Evolutionary conservation across 2,329 filamentous ascomycete genomes (phyloP).

Genomic region (Aspergillus sergii): DNA sequence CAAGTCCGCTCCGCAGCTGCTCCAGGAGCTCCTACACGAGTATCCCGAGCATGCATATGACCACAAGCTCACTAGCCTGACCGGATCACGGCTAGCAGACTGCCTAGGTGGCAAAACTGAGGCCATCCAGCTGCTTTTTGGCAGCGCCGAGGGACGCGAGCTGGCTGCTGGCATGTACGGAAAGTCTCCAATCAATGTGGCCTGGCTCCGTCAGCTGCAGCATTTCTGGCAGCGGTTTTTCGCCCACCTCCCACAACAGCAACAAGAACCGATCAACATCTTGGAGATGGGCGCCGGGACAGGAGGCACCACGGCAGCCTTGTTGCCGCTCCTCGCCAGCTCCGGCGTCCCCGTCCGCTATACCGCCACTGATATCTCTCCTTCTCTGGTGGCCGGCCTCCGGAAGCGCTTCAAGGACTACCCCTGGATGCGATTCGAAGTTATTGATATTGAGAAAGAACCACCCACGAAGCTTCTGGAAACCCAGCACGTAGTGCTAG

Average conservation of each 20-base stretch:
- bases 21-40: constrained; percentile 28
- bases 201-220: constrained; percentile 34
- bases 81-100: constrained; percentile 18
- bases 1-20: constrained; percentile 22
- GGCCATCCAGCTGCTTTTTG: constrained; percentile 43
- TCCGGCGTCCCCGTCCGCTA: constrained; percentile 36
- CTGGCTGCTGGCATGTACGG: constrained; percentile 39
- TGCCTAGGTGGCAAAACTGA: constrained; percentile 35
- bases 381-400: constrained; percentile 35
- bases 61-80: constrained; percentile 21
- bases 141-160: constrained; percentile 33
- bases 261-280: constrained; percentile 32
- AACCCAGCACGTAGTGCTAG: constrained; percentile 33
- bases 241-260: not conserved
- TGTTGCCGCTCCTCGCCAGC: constrained; percentile 28
- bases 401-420: constrained; percentile 30
- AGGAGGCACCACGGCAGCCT: constrained; percentile 36
- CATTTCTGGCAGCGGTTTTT: constrained; percentile 28
- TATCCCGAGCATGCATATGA: constrained; percentile 28
- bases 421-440: constrained; percentile 25
- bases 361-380: constrained; percentile 42
- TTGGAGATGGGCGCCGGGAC: not conserved
- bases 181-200: constrained; percentile 36
- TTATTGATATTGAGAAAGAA: constrained; percentile 30
- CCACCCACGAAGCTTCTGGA: constrained; percentile 17